A percentile compares a stretch with the other conserved stretches of the same genome.
Conservation (phyloP, 306 rosid species). For the Quercus aquifolioides region DNA sequence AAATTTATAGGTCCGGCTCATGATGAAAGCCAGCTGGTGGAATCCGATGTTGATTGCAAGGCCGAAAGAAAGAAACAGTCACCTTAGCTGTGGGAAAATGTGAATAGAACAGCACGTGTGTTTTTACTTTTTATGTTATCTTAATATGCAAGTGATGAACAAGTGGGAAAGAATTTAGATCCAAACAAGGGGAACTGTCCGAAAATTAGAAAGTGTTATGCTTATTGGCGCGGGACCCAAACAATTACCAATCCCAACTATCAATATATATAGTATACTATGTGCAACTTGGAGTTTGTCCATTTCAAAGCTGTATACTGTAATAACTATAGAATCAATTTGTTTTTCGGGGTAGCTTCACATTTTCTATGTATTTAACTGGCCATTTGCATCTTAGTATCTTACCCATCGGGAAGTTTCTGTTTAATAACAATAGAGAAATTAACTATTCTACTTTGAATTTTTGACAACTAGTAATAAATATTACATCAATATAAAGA, state of each 20-base stretch:
- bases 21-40: constrained; percentile 8
- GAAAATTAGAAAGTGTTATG: background rate
- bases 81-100: background rate
- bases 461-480: too few relatives aligned
- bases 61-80: background rate
- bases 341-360: background rate
- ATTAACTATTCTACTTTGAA: too few relatives aligned
- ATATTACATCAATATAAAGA: too few relatives aligned
- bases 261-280: background rate
- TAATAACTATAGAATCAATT: too few relatives aligned
- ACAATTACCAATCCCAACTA: background rate
- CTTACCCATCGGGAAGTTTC: too few relatives aligned
- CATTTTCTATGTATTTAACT: background rate
- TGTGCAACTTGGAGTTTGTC: constrained; percentile 16
- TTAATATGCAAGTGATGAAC: background rate
- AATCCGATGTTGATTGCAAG: constrained; percentile 3
- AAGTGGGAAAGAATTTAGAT: background rate
- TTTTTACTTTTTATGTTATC: background rate
- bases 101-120: background rate
- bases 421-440: too few relatives aligned
- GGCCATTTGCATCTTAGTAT: too few relatives aligned
- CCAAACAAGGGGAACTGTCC: constrained; percentile 1
- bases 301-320: constrained; percentile 14
- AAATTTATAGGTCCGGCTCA: background rate
- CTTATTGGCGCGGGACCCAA: background rate